Evolutionary conservation across 257 asterid genomes (phyloP).

Genomic region (Marsdenia floribunda): DNA sequence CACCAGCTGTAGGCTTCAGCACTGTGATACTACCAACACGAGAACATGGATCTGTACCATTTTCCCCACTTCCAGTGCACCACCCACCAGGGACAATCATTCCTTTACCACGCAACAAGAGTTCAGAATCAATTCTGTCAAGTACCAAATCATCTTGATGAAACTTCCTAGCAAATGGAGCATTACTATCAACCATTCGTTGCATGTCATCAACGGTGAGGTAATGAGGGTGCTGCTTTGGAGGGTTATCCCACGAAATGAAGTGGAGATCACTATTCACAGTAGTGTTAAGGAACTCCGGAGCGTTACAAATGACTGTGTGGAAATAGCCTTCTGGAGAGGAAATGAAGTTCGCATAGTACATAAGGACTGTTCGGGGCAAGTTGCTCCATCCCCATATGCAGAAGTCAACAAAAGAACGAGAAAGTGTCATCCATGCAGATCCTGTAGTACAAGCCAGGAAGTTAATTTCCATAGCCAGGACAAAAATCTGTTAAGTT

Average conservation of each 20-base stretch:
- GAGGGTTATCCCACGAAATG: conserved; percentile 98
- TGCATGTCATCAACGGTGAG: conserved; percentile 64
- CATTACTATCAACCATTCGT: conserved; percentile 73
- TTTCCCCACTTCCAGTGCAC: conserved; percentile 60
- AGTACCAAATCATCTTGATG: conserved; percentile 71
- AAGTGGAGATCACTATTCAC: conserved; percentile 90
- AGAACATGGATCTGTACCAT: conserved; percentile 81
- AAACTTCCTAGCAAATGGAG: conserved; percentile 90
- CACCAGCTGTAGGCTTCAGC: conserved; percentile 71
- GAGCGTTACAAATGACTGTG: conserved; percentile 81
- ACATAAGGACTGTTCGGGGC: conserved; percentile 89
- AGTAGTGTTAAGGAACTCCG: conserved; percentile 72
- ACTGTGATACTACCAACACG: conserved; percentile 55
- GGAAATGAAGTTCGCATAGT: conserved; percentile 88
- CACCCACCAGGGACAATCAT: conserved; percentile 91
- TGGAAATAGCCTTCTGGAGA: conserved; percentile 98
- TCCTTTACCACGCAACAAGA: conserved; percentile 53
- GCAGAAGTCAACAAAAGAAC: conserved; percentile 81
- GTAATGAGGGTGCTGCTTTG: conserved; percentile 95
- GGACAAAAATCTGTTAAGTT: no score
- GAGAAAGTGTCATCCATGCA: conserved; percentile 98
- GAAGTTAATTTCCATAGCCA: conserved; percentile 2
- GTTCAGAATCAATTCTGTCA: conserved; percentile 66
- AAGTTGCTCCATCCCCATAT: conserved; percentile 99
- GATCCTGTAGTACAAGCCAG: conserved; percentile 54